Evolutionary conservation across 345 rosid genomes (phyloP).

Genomic region (Camelina laxa): DNA sequence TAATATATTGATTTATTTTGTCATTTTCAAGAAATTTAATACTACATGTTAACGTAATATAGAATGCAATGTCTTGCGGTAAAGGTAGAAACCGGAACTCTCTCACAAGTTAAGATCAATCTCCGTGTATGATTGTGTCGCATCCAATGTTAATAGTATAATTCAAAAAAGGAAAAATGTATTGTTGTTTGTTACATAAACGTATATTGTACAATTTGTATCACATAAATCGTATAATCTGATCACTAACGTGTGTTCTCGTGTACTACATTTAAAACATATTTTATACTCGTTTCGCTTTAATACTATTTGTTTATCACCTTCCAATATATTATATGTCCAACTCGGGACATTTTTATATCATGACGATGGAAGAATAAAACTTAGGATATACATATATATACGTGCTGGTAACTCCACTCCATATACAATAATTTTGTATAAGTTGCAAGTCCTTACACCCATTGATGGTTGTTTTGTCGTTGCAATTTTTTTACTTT

Average conservation of each 20-base stretch:
- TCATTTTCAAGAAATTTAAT: not conserved
- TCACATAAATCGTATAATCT: not conserved
- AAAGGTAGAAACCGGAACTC: slow-evolving; percentile 32
- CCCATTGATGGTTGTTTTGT: not conserved
- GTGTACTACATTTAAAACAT: not conserved
- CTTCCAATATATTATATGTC: not conserved
- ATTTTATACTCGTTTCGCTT: not conserved
- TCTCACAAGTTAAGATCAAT: slow-evolving; percentile 24
- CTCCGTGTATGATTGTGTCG: slow-evolving; percentile 31
- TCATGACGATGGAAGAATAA: not conserved
- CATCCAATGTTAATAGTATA: slow-evolving; percentile 1
- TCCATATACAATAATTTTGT: not conserved
- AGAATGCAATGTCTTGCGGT: slow-evolving; percentile 34
- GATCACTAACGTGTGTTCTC: not conserved
- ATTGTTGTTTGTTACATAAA: not conserved
- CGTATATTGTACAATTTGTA: not conserved
- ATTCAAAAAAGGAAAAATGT: not conserved
- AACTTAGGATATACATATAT: not conserved
- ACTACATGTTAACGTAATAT: slow-evolving; percentile 14
- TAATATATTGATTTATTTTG: not conserved
- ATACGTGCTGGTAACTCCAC: slow-evolving; percentile 29
- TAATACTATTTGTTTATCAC: not conserved
- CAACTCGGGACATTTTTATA: slow-evolving; percentile 14
- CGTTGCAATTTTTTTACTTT: not conserved
- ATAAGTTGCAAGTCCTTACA: not conserved